phyloP scores from a whole-genome alignment of 1,139 yeast genomes.

The Debaryomyces nepalensis region DNA sequence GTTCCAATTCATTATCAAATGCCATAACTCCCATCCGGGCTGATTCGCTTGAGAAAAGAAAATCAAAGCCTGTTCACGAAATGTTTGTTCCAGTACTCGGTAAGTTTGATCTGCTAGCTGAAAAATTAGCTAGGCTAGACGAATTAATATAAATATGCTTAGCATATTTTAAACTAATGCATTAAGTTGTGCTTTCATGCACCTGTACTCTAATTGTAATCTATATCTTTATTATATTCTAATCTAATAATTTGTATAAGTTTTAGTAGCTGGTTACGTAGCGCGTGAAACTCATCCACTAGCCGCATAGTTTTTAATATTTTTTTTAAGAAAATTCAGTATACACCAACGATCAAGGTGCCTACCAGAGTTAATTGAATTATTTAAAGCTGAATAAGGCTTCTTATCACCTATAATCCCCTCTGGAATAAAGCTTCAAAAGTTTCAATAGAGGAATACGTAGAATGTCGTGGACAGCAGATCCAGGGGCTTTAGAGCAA shows the following conservation, averaged over 20 bases:
- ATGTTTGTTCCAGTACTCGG: slow-evolving; percentile 53
- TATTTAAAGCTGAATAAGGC: slow-evolving; percentile 2
- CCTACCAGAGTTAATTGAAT: not conserved
- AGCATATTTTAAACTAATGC: not conserved
- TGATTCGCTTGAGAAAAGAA: slow-evolving; percentile 26
- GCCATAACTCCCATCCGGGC: slow-evolving; percentile 15
- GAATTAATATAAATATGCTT: slow-evolving; percentile 19
- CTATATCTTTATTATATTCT: not conserved
- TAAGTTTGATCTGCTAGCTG: slow-evolving; percentile 51
- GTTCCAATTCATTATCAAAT: slow-evolving; percentile 38
- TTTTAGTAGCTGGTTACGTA: slow-evolving; percentile 7
- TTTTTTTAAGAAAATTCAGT: slow-evolving; percentile 9
- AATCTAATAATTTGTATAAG: not conserved
- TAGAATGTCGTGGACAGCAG: slow-evolving; percentile 60
- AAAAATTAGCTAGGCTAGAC: slow-evolving; percentile 49
- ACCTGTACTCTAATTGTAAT: not conserved
- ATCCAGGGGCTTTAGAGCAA: slow-evolving; percentile 62
- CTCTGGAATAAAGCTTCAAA: not conserved
- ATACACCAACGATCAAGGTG: not conserved
- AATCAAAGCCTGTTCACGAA: slow-evolving; percentile 47
- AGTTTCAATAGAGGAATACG: not conserved
- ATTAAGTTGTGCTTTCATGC: not conserved
- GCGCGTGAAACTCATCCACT: slow-evolving; percentile 13
- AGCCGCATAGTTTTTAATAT: slow-evolving; percentile 11
- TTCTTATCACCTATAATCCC: not conserved